Percentiles rank a stretch among this genome's conserved stretches.
Conservation (phyloP, 139 green algal species). For the Dunaliella primolecta region DNA sequence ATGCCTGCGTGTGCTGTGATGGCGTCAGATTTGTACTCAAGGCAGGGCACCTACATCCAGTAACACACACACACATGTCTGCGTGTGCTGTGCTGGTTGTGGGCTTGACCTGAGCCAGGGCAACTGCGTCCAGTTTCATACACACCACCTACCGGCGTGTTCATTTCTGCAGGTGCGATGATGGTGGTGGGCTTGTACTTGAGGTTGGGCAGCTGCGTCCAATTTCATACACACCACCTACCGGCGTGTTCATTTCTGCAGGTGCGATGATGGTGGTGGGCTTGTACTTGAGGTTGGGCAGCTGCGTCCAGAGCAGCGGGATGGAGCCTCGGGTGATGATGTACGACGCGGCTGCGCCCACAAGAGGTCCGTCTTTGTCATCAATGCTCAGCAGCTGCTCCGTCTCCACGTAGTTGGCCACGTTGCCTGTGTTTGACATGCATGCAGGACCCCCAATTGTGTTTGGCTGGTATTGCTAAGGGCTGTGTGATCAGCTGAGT, state of each 20-base stretch:
- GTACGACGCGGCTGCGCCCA: conserved; percentile 14
- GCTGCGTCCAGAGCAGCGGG: conserved; percentile 81
- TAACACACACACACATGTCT: no score
- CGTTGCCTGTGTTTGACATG: conserved; percentile 46
- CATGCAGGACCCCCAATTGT: background rate
- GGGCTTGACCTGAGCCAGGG: no score
- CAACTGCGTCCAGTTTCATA: no score
- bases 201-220: conserved; percentile 71
- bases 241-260: conserved; percentile 15
- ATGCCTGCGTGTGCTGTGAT: conserved; percentile 6
- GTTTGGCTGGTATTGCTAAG: no score
- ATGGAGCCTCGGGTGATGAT: conserved; percentile 74
- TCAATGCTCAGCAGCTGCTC: conserved; percentile 76
- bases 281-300: conserved; percentile 93
- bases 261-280: conserved; percentile 68
- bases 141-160: conserved; percentile 11
- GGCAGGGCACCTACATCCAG: conserved; percentile 69
- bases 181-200: conserved; percentile 82
- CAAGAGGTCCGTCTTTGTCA: conserved; percentile 12
- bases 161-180: conserved; percentile 1
- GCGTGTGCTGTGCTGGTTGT: no score
- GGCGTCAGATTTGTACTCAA: conserved; percentile 83
- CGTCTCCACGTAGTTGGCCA: conserved; percentile 90
- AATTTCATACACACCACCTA: conserved; percentile 23
- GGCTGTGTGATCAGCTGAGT: no score